Evolutionary conservation across 768 basidiomycete species (phyloP).

Genomic region (Russula emetica): DNA sequence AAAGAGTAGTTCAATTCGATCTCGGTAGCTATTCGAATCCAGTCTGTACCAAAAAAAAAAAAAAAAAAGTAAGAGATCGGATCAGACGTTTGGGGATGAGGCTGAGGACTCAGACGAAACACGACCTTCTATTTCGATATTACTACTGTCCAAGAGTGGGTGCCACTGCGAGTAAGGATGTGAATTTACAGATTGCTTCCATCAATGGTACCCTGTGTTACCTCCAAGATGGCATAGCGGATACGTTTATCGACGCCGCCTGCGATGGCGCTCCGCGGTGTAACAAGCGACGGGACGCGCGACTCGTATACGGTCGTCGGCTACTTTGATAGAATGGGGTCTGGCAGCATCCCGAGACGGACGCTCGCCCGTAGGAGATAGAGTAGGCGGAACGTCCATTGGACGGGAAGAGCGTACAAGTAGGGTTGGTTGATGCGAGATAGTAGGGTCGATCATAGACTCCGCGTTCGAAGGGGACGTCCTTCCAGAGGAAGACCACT

Average conservation of each 20-base stretch:
- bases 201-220: conserved; percentile 31
- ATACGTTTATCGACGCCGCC: conserved; percentile 68
- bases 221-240: conserved; percentile 82
- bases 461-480: conserved; percentile 35
- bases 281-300: conserved; percentile 69
- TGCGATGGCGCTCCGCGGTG: conserved; percentile 62
- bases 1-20: conserved; percentile 84
- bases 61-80: conserved; percentile 5
- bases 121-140: conserved; percentile 75
- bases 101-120: neutral
- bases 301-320: conserved; percentile 67
- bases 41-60: conserved; percentile 47
- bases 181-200: conserved; percentile 13
- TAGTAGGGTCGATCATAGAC: conserved; percentile 20
- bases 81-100: conserved; percentile 13
- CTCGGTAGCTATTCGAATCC: conserved; percentile 87
- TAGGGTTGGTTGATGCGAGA: conserved; percentile 38
- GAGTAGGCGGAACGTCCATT: conserved; percentile 46
- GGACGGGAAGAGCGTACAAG: conserved; percentile 67
- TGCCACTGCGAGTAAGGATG: conserved; percentile 58
- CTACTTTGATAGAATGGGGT: conserved; percentile 43
- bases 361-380: conserved; percentile 33
- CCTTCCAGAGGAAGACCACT: conserved; percentile 67
- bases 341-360: conserved; percentile 27
- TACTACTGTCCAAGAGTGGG: conserved; percentile 83